phyloP scores from a whole-genome alignment of 2,329 filamentous ascomycete genomes.

The Ophiostoma perfectum region DNA sequence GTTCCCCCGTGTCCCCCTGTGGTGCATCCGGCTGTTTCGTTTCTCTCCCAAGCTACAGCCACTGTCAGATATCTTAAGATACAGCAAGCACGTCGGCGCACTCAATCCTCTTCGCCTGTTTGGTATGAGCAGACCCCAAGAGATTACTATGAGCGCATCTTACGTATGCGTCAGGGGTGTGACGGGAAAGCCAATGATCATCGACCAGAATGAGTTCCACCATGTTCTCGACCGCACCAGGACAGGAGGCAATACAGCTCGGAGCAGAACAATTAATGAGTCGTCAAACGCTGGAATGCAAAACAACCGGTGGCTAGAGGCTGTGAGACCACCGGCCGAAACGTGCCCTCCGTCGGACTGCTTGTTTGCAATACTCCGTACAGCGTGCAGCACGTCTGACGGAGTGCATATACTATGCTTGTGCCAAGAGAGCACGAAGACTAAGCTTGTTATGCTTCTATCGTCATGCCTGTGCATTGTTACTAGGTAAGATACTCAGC shows the following conservation, averaged over 20 bases:
- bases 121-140: not conserved
- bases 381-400: not conserved
- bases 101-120: too few species aligned
- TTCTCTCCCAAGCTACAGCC: too few species aligned
- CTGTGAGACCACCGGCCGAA: not conserved
- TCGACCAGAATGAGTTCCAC: not conserved
- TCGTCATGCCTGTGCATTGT: not conserved
- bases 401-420: not conserved
- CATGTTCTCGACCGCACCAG: not conserved
- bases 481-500: not conserved
- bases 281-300: not conserved
- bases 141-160: not conserved
- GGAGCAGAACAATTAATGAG: not conserved
- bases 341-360: not conserved
- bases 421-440: not conserved
- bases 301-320: not conserved
- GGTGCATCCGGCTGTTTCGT: too few species aligned
- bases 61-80: too few species aligned
- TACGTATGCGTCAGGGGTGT: constrained; percentile 7
- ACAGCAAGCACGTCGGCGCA: too few species aligned
- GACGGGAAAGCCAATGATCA: not conserved
- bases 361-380: not conserved
- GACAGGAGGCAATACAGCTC: not conserved
- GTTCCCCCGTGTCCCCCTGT: too few species aligned
- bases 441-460: constrained; percentile 2